Conservation (phyloP, 176 grass and related monocot species). For the Musa schizocarpa region DNA sequence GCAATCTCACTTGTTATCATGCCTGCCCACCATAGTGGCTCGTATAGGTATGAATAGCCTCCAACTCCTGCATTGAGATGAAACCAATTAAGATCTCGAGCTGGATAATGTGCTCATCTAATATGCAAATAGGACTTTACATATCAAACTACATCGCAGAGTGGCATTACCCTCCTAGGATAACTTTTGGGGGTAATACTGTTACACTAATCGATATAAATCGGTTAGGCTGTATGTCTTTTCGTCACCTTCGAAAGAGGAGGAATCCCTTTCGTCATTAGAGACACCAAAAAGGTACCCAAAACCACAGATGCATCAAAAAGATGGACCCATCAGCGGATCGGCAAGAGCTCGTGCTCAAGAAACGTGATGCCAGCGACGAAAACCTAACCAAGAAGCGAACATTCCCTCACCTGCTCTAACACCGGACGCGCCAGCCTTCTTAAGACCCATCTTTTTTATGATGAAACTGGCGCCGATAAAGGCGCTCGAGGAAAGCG, state of each 20-base stretch:
- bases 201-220: too few relatives aligned
- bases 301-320: neutral
- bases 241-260: too few relatives aligned
- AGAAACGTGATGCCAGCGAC: neutral
- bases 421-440: neutral
- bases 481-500: slow-evolving; percentile 5
- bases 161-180: too few relatives aligned
- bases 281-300: neutral
- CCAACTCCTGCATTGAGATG: neutral
- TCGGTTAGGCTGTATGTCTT: too few relatives aligned
- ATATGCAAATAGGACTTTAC: too few relatives aligned
- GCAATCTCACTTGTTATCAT: slow-evolving; percentile 15
- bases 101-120: neutral
- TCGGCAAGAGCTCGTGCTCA: neutral
- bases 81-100: neutral
- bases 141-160: too few relatives aligned
- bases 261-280: too few relatives aligned
- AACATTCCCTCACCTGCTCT: neutral
- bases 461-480: slow-evolving; percentile 7
- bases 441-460: slow-evolving; percentile 1
- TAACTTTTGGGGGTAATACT: too few relatives aligned
- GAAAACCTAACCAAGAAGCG: neutral
- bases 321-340: neutral
- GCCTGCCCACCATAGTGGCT: slow-evolving; percentile 13
- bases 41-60: slow-evolving; percentile 13